A percentile compares a stretch with the other conserved stretches of the same genome.
Evolutionary conservation across 1,139 yeast species (phyloP).

Genomic region (Kodamaea sp.): DNA sequence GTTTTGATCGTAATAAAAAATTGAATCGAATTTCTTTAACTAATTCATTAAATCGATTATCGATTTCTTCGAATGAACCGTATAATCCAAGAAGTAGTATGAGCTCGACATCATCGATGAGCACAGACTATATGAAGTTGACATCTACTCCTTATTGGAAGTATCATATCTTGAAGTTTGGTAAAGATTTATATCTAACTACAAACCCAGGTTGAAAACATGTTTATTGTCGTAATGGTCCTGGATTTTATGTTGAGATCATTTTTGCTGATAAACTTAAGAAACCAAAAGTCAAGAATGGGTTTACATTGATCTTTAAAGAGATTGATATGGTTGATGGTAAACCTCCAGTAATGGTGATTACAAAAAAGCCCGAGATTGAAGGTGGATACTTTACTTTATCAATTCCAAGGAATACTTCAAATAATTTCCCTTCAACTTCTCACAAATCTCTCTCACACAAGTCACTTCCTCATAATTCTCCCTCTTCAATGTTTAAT

Average conservation of each 20-base stretch:
- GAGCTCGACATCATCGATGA: slow-evolving; percentile 8
- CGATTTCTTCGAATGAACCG: neutral
- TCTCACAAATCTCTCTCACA: neutral
- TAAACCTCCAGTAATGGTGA: slow-evolving; percentile 27
- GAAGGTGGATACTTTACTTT: slow-evolving; percentile 34
- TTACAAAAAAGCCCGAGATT: slow-evolving; percentile 24
- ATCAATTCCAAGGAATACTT: slow-evolving; percentile 15
- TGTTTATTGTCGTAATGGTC: slow-evolving; percentile 52
- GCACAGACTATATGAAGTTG: slow-evolving; percentile 7
- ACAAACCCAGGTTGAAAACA: slow-evolving; percentile 59
- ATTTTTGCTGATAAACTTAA: slow-evolving; percentile 16
- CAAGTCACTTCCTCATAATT: neutral
- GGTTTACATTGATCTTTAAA: slow-evolving; percentile 32
- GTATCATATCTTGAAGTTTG: slow-evolving; percentile 51
- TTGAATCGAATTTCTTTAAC: slow-evolving; percentile 10
- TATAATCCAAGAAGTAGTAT: slow-evolving; percentile 8
- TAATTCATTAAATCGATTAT: slow-evolving; percentile 9
- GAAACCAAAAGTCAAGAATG: slow-evolving; percentile 15
- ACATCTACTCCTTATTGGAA: slow-evolving; percentile 49
- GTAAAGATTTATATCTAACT: slow-evolving; percentile 49
- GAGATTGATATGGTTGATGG: slow-evolving; percentile 22
- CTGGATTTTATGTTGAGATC: slow-evolving; percentile 51
- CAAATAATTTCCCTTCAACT: slow-evolving; percentile 1
- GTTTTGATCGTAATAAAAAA: slow-evolving; percentile 1
- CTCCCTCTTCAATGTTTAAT: slow-evolving; percentile 16